These are phyloP conservation scores for Heterobasidion irregulare DNA, from an alignment of 1,284 basidiomycete genomes.

Conservation along the genomic window DNA sequence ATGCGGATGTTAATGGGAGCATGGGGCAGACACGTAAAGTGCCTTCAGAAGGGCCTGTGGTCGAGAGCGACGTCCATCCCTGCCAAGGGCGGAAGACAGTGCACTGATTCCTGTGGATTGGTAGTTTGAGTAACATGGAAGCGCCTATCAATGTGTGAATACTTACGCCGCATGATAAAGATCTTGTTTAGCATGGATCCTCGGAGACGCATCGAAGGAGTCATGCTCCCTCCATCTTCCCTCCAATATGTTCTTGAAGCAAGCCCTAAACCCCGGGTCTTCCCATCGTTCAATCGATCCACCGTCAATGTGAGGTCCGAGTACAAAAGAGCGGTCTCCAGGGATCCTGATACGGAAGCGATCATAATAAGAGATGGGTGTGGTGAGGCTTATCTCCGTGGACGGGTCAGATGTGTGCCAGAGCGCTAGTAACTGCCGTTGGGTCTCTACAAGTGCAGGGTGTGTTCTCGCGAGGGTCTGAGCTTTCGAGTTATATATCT, in stretches of 20 bases:
- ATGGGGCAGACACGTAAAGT: constrained; percentile 54
- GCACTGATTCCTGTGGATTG: constrained; percentile 43
- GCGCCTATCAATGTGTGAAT: not conserved
- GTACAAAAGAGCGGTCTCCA: constrained; percentile 51
- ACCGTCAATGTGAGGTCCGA: constrained; percentile 74
- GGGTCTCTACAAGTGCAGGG: constrained; percentile 39
- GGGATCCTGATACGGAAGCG: constrained; percentile 68
- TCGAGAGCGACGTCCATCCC: constrained; percentile 64
- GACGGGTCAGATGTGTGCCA: constrained; percentile 41
- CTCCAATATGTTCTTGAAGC: constrained; percentile 47
- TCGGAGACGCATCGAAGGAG: constrained; percentile 43
- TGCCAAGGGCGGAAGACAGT: constrained; percentile 76
- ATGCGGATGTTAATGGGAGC: constrained; percentile 51
- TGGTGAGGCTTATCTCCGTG: constrained; percentile 39
- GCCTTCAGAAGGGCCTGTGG: constrained; percentile 58
- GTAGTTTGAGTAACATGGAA: not conserved
- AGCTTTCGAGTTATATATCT: constrained; percentile 59
- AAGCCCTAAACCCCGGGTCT: constrained; percentile 50
- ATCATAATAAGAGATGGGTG: constrained; percentile 70
- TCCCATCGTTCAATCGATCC: constrained; percentile 78
- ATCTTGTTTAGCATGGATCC: constrained; percentile 47
- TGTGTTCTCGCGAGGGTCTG: constrained; percentile 54
- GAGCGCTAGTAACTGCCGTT: constrained; percentile 47
- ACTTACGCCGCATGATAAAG: constrained; percentile 45
- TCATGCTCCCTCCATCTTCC: constrained; percentile 51